These are phyloP conservation scores for Calamus simplicifolius DNA, from an alignment of 176 grass and related monocot species.

Conservation along the genomic window DNA sequence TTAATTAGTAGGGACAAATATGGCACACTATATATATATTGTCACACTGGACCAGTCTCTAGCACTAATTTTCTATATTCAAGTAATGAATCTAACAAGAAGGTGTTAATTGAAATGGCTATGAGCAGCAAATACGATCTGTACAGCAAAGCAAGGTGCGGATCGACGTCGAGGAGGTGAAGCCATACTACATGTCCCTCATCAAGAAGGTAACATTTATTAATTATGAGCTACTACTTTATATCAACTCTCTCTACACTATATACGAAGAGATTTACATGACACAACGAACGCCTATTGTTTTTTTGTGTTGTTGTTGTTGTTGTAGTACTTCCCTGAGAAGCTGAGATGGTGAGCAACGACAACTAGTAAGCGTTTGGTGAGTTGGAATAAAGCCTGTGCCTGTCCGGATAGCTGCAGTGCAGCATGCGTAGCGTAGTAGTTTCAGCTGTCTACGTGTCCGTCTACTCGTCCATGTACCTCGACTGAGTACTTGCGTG, in stretches of 20 bases:
- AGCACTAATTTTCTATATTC: not conserved
- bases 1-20: no score
- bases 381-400: no score
- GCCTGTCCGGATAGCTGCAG: no score
- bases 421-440: no score
- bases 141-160: slow-evolving; percentile 36
- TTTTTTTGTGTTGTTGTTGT: not conserved
- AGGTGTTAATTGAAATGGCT: slow-evolving; percentile 8
- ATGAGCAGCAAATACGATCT: slow-evolving; percentile 36
- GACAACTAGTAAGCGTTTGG: no score
- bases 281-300: not conserved
- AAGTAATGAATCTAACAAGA: not conserved
- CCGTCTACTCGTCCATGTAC: no score
- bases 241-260: no score
- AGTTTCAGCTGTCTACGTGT: no score
- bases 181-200: slow-evolving; percentile 37
- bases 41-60: no score
- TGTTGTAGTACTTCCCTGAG: slow-evolving; percentile 32
- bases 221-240: no score
- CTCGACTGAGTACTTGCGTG: no score
- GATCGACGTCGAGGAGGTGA: slow-evolving; percentile 31
- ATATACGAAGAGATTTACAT: no score
- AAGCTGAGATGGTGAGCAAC: slow-evolving; percentile 32
- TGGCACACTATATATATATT: not conserved
- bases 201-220: slow-evolving; percentile 28